Evolutionary conservation across 805 yeast genomes (phyloP).

Genomic region (Metschnikowia matae): DNA sequence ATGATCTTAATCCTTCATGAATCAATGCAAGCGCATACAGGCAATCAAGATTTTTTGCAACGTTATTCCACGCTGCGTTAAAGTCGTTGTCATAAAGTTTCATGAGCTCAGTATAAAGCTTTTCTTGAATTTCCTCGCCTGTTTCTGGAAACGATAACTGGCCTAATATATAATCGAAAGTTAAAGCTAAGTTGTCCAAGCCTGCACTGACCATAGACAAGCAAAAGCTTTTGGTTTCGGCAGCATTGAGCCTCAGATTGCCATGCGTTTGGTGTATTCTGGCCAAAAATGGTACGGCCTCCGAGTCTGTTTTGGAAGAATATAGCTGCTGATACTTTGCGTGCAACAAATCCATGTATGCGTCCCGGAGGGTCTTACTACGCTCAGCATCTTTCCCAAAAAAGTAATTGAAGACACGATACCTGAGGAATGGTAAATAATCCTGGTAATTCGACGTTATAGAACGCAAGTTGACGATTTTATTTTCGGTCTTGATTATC

Average conservation of each 20-base stretch:
- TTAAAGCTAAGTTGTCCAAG: slow-evolving; percentile 65
- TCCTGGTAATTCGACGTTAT: slow-evolving; percentile 54
- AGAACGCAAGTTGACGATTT: slow-evolving; percentile 54
- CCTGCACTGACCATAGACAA: slow-evolving; percentile 80
- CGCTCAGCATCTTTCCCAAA: slow-evolving; percentile 13
- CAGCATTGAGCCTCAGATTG: slow-evolving; percentile 29
- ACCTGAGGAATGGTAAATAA: slow-evolving; percentile 45
- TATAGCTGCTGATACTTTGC: neutral
- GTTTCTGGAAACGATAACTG: slow-evolving; percentile 45
- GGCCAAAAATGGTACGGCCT: neutral
- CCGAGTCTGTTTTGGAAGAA: neutral
- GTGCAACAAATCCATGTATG: slow-evolving; percentile 42
- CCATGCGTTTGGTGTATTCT: slow-evolving; percentile 16
- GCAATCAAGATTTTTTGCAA: slow-evolving; percentile 29
- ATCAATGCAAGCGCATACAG: slow-evolving; percentile 54
- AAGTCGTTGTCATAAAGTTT: neutral
- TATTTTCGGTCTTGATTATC: slow-evolving; percentile 52
- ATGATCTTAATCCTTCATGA: slow-evolving; percentile 57
- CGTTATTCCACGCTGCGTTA: slow-evolving; percentile 27
- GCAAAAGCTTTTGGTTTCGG: slow-evolving; percentile 57
- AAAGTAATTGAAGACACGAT: slow-evolving; percentile 17
- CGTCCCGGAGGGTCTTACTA: slow-evolving; percentile 41
- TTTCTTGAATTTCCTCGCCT: slow-evolving; percentile 40
- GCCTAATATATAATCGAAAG: slow-evolving; percentile 56
- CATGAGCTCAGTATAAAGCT: slow-evolving; percentile 31